A percentile compares a stretch with the other conserved stretches of the same genome.
These are phyloP conservation scores for Chlorencoelia australis DNA, from an alignment of 2,329 filamentous ascomycete genomes.

Conservation along the genomic window DNA sequence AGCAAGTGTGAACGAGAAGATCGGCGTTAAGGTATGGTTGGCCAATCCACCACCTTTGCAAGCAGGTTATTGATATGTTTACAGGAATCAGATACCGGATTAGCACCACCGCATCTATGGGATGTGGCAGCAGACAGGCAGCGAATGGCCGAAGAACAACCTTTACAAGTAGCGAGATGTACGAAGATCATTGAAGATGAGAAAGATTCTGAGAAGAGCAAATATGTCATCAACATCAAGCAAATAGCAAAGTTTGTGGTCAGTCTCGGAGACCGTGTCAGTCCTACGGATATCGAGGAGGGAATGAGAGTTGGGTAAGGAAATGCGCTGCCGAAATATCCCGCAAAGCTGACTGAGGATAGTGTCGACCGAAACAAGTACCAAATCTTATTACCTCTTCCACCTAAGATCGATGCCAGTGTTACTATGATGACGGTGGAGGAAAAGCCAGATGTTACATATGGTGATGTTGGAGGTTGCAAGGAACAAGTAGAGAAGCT, in stretches of 20 bases:
- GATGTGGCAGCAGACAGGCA: constrained; percentile 95
- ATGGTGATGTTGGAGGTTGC: constrained; percentile 96
- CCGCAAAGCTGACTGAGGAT: constrained; percentile 13
- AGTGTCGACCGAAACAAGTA: constrained; percentile 97
- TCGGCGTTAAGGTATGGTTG: constrained; percentile 61
- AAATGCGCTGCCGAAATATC: constrained; percentile 9
- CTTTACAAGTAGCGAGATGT: constrained; percentile 91
- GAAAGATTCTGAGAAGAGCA: constrained; percentile 93
- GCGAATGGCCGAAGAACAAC: constrained; percentile 97
- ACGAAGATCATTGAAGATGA: constrained; percentile 99
- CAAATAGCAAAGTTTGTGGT: constrained; percentile 99
- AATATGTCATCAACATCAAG: constrained; percentile 99
- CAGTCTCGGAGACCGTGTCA: constrained; percentile 91
- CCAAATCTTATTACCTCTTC: constrained; percentile 91
- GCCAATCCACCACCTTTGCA: background rate
- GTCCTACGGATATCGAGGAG: constrained; percentile 97
- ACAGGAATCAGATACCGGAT: constrained; percentile 94
- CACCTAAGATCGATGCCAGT: constrained; percentile 96
- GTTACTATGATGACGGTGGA: constrained; percentile 99
- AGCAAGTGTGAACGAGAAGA: constrained; percentile 97
- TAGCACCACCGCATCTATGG: constrained; percentile 97
- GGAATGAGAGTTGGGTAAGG: constrained; percentile 86
- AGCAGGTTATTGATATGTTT: background rate
- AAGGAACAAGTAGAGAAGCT: constrained; percentile 99
- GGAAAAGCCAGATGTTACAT: constrained; percentile 98